phyloP scores from a whole-genome alignment of 2,329 filamentous ascomycete species.

The Daldinia sp. region DNA sequence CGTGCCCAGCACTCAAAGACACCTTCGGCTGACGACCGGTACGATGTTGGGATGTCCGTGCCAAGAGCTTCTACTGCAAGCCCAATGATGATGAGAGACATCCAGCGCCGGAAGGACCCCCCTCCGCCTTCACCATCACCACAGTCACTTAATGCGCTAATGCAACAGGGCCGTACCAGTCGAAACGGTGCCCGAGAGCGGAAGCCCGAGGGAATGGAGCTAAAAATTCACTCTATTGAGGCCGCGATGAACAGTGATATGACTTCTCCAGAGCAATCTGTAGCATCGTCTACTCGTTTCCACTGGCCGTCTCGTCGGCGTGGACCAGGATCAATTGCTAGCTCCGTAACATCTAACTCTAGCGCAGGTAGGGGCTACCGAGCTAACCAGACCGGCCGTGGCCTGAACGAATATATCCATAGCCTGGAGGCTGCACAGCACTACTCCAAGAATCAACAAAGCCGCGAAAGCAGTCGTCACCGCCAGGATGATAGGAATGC shows the following conservation, averaged over 20 bases:
- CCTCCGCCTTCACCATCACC: constrained; percentile 74
- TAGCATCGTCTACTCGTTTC: constrained; percentile 60
- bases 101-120: constrained; percentile 54
- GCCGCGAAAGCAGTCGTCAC: constrained; percentile 62
- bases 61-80: constrained; percentile 73
- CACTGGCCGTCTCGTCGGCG: constrained; percentile 64
- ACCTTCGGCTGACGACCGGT: constrained; percentile 53
- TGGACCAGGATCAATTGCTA: constrained; percentile 63
- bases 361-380: constrained; percentile 60
- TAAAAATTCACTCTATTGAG: constrained; percentile 70
- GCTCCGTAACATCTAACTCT: constrained; percentile 65
- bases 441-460: constrained; percentile 63
- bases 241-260: constrained; percentile 60
- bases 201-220: constrained; percentile 73
- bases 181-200: constrained; percentile 79
- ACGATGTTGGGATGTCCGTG: constrained; percentile 57
- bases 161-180: constrained; percentile 65
- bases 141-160: constrained; percentile 68
- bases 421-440: constrained; percentile 81
- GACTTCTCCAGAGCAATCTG: constrained; percentile 65
- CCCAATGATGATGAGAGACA: constrained; percentile 68
- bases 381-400: constrained; percentile 63
- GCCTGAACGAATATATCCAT: constrained; percentile 84
- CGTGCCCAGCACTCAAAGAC: constrained; percentile 48
- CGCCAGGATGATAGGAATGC: constrained; percentile 52